phyloP scores from a whole-genome alignment of 352 stramenopile species.

The Pythium aristosporum region DNA sequence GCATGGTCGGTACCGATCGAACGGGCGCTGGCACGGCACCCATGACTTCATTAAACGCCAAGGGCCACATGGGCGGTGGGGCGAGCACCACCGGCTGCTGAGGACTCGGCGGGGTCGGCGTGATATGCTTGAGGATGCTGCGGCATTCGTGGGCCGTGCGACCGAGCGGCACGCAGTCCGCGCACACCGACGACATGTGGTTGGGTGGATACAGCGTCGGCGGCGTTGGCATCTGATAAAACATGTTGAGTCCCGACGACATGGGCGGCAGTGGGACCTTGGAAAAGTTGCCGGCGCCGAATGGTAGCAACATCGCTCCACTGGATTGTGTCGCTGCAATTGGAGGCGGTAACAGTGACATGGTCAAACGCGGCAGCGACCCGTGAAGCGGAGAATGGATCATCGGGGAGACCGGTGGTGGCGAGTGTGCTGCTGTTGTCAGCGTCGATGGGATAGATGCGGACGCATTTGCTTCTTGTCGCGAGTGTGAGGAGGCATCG shows the following conservation, averaged over 20 bases:
- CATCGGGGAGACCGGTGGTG: background rate
- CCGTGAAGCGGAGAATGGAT: background rate
- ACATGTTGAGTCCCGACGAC: conserved; percentile 37
- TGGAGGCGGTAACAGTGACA: conserved; percentile 2
- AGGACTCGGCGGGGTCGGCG: conserved; percentile 15
- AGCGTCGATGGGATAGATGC: background rate
- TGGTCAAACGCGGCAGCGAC: background rate
- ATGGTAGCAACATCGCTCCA: conserved; percentile 11
- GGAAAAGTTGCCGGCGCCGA: conserved; percentile 10
- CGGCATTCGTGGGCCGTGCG: conserved; percentile 31
- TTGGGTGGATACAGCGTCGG: conserved; percentile 30
- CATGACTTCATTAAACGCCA: background rate
- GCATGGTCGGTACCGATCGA: conserved; percentile 28
- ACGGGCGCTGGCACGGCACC: conserved; percentile 12
- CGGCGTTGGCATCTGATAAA: conserved; percentile 35
- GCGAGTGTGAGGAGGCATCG: background rate
- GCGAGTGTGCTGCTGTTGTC: background rate
- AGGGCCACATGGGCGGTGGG: background rate
- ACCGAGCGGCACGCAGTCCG: conserved; percentile 23
- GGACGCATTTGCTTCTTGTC: background rate
- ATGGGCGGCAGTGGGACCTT: conserved; percentile 49
- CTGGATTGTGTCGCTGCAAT: conserved; percentile 6
- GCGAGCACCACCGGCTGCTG: conserved; percentile 10
- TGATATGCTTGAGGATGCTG: conserved; percentile 32
- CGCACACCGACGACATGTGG: conserved; percentile 30